Percentiles rank a stretch among this genome's conserved stretches.
These are phyloP conservation scores for Setaria viridis DNA, from an alignment of 202 grass and related monocot genomes.

Conservation along the genomic window DNA sequence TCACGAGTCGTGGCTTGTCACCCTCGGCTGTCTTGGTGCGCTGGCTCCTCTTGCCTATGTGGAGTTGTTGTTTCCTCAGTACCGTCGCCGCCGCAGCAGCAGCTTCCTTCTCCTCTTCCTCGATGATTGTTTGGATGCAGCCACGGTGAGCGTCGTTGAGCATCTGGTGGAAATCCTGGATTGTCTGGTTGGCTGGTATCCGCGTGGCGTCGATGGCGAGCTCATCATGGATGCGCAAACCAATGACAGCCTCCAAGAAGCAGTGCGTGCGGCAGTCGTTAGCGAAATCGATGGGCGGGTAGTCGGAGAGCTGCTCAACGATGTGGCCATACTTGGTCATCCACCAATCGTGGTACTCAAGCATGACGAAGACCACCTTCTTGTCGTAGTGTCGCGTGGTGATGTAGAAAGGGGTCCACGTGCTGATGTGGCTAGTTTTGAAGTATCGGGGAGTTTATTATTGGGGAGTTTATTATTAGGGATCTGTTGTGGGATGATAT, in stretches of 20 bases:
- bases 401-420: slow-evolving; percentile 63
- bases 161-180: slow-evolving; percentile 61
- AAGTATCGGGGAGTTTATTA: too few relatives aligned
- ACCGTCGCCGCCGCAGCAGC: background rate
- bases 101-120: slow-evolving; percentile 28
- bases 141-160: slow-evolving; percentile 65
- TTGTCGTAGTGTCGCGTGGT: slow-evolving; percentile 56
- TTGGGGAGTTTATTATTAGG: too few relatives aligned
- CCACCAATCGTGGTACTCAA: slow-evolving; percentile 89
- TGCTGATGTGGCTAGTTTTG: too few relatives aligned
- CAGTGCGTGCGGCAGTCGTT: slow-evolving; percentile 68
- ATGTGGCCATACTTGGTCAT: slow-evolving; percentile 71
- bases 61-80: background rate
- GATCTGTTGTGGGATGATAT: too few relatives aligned
- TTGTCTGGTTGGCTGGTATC: slow-evolving; percentile 45
- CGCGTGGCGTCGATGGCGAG: slow-evolving; percentile 54
- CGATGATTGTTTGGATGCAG: slow-evolving; percentile 46
- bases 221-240: slow-evolving; percentile 75
- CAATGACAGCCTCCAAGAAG: slow-evolving; percentile 67
- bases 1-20: slow-evolving; percentile 53
- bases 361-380: slow-evolving; percentile 74
- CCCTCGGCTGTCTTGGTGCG: background rate
- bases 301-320: slow-evolving; percentile 58
- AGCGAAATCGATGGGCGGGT: slow-evolving; percentile 68
- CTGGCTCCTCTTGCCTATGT: background rate